Evolutionary conservation across 768 basidiomycete species (phyloP), one percentile per base, ranked within the genome.

Genomic region (Tulasnella sp.): DNA sequence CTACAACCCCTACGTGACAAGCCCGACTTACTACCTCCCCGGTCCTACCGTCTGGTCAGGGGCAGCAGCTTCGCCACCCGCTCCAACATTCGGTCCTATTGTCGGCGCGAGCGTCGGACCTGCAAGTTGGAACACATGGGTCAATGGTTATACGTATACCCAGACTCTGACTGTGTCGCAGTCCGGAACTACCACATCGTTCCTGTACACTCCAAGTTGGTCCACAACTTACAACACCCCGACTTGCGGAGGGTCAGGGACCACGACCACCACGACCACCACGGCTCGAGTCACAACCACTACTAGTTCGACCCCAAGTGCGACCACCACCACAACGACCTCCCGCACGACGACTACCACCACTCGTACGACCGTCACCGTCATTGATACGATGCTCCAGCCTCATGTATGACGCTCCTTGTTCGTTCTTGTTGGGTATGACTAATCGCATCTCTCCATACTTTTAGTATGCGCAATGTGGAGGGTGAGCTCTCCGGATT

Each of bases 21-120:
- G 58, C 31, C 58, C 58, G 29, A 64, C 67, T 31, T 76, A 76
- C 67, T 37, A 67, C 40, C 39, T 68, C 15, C 75, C 75, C 12
- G 75, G 75, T 36, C 64, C 64, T 8, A 70, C 75, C 29, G 68
- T 76, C 67, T 76, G 75, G 75, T 76, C 75, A 11, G 75, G 75
- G 3, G 75, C 75, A 22, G 64, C 64, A 45, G 64, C 75, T 40
- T 76, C 68, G n/a, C 75, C 75, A 17, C 34, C 75, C 25, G 67
- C 75, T 19, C 75, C 75, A 22, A 52, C 37, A 1, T 76, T 68
- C 40, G 75, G 75, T 37, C 38, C 64, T 1, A 45, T 34, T 12
- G 67, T 71, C 64, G 75, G 75, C n/a, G 25, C 42, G 19, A 69
- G 39, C 38, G 67, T 67, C n/a, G 75, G 36, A 31, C 39, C 39